Evolutionary conservation across 2,329 filamentous ascomycete genomes (phyloP).

Genomic region (Cladophialophora exuberans): DNA sequence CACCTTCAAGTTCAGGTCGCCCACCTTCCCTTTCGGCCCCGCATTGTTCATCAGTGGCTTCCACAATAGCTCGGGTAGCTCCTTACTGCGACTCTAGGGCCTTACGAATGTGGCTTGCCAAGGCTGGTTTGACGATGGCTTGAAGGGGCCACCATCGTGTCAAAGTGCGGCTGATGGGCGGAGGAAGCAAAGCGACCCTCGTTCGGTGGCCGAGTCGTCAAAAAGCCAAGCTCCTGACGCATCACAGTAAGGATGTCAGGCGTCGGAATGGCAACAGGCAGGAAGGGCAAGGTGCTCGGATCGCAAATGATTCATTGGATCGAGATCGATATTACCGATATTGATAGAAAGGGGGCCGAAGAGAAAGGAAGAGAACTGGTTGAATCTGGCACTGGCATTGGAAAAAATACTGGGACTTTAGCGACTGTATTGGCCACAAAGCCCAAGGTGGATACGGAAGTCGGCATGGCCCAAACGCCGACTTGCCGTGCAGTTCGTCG

Average conservation of each 20-base stretch:
- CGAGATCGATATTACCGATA: no score
- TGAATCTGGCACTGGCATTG: not conserved
- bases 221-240: constrained; percentile 1
- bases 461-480: constrained; percentile 8
- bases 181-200: not conserved
- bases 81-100: not conserved
- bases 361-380: not conserved
- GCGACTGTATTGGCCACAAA: not conserved
- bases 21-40: not conserved
- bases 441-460: not conserved
- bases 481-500: constrained; percentile 6
- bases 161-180: not conserved
- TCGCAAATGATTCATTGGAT: not conserved
- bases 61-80: not conserved
- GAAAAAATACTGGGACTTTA: not conserved
- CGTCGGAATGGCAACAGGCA: not conserved
- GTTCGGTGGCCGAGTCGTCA: not conserved
- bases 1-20: constrained; percentile 13
- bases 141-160: not conserved
- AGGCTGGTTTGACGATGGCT: constrained; percentile 2
- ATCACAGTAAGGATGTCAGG: not conserved
- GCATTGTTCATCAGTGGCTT: constrained; percentile 14
- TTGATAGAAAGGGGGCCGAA: not conserved
- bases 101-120: constrained; percentile 31
- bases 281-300: no score